These are phyloP conservation scores for Choricystis sp. DNA, from an alignment of 139 green algal genomes.

Conservation along the genomic window DNA sequence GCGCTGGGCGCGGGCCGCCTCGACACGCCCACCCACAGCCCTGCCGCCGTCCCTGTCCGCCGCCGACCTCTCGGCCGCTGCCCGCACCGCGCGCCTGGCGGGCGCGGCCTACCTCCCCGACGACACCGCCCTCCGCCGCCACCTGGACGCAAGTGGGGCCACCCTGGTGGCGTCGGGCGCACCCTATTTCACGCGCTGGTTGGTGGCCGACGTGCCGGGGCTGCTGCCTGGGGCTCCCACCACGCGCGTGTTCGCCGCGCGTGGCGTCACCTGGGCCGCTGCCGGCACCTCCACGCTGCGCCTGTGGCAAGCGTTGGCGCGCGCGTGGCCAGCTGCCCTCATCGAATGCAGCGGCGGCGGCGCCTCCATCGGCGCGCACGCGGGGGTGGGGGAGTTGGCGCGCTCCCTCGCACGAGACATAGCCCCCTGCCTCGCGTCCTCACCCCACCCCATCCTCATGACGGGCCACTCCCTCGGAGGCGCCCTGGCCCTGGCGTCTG, in stretches of 20 bases:
- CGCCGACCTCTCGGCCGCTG: background rate
- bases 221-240: background rate
- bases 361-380: background rate
- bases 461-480: background rate
- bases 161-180: background rate
- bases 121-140: background rate
- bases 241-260: background rate
- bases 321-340: background rate
- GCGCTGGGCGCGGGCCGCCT: no score
- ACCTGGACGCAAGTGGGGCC: background rate
- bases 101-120: background rate
- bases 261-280: background rate
- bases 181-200: background rate
- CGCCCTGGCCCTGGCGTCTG: background rate
- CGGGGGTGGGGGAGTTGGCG: background rate
- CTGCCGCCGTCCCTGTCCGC: background rate
- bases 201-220: background rate
- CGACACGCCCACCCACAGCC: no score
- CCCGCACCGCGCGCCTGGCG: no score
- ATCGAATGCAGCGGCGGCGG: background rate
- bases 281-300: no score
- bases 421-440: no score
- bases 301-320: background rate
- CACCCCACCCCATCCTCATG: no score
- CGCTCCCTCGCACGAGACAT: background rate